Conservation (phyloP, 176 grass and related monocot genomes). For the Oryza glaberrima region DNA sequence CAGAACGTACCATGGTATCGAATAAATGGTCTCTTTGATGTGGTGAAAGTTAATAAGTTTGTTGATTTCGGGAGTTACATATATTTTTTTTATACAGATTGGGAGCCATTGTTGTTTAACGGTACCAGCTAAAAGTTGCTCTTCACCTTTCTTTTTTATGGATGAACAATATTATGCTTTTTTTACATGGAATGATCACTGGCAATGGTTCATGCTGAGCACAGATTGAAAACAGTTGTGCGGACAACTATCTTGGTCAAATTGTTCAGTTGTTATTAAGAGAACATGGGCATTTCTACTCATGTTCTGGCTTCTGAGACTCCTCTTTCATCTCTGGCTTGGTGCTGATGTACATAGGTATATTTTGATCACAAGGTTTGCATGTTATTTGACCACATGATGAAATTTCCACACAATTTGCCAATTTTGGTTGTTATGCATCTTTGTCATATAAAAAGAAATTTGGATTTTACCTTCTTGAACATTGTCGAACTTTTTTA, state of each 20-base stretch:
- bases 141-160: background rate
- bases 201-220: background rate
- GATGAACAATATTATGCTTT: background rate
- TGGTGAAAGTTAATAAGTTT: conserved; percentile 10
- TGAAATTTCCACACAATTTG: background rate
- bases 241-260: background rate
- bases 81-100: background rate
- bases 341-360: background rate
- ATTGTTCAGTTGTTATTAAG: too few relatives aligned
- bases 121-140: background rate
- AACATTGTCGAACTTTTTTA: background rate
- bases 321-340: background rate
- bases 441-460: background rate
- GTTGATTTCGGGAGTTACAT: too few relatives aligned
- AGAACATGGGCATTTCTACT: background rate
- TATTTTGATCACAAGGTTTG: background rate
- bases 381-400: background rate
- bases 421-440: background rate
- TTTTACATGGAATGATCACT: background rate
- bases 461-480: background rate
- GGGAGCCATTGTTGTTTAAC: background rate
- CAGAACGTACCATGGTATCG: background rate
- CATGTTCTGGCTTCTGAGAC: background rate
- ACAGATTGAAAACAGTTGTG: background rate
- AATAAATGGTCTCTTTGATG: conserved; percentile 40